phyloP scores from a whole-genome alignment of 2,329 filamentous ascomycete genomes.

The Parastagonospora avenae region DNA sequence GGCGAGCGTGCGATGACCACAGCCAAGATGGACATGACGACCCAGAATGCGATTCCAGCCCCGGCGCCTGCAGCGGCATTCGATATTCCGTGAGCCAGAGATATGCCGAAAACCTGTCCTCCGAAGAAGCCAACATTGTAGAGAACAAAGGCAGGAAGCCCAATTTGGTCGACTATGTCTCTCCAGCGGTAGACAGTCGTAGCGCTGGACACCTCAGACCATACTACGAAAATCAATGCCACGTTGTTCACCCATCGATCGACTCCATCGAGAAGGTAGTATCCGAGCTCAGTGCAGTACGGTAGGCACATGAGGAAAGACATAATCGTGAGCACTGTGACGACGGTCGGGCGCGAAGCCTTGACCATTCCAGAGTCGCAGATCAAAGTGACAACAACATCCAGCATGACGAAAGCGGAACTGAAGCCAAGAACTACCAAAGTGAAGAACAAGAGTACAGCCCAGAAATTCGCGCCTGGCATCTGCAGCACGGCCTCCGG shows the following conservation, averaged over 20 bases:
- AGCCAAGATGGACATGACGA: slow-evolving; percentile 49
- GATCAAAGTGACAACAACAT: slow-evolving; percentile 60
- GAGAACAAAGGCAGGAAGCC: slow-evolving; percentile 51
- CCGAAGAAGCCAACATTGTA: slow-evolving; percentile 61
- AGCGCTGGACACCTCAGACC: slow-evolving; percentile 58
- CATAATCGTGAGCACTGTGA: slow-evolving; percentile 55
- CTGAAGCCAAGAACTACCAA: slow-evolving; percentile 63
- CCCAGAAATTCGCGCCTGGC: slow-evolving; percentile 64
- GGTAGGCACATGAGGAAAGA: slow-evolving; percentile 62
- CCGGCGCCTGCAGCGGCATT: slow-evolving; percentile 55
- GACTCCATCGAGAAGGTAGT: slow-evolving; percentile 60
- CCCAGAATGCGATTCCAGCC: slow-evolving; percentile 60
- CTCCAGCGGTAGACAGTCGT: slow-evolving; percentile 61
- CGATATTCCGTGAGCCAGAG: slow-evolving; percentile 54
- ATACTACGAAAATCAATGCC: slow-evolving; percentile 60
- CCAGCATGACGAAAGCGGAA: slow-evolving; percentile 65
- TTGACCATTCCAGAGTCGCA: slow-evolving; percentile 58
- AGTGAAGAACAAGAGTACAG: slow-evolving; percentile 63
- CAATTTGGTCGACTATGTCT: slow-evolving; percentile 53
- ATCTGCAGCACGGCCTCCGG: slow-evolving; percentile 62
- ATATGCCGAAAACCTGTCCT: slow-evolving; percentile 58
- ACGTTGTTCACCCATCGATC: slow-evolving; percentile 64
- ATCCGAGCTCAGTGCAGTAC: slow-evolving; percentile 64
- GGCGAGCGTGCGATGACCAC: slow-evolving; percentile 53
- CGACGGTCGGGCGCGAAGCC: slow-evolving; percentile 54